These are phyloP conservation scores for Psidium friedrichsthalianum DNA, from an alignment of 345 rosid species.

Conservation along the genomic window DNA sequence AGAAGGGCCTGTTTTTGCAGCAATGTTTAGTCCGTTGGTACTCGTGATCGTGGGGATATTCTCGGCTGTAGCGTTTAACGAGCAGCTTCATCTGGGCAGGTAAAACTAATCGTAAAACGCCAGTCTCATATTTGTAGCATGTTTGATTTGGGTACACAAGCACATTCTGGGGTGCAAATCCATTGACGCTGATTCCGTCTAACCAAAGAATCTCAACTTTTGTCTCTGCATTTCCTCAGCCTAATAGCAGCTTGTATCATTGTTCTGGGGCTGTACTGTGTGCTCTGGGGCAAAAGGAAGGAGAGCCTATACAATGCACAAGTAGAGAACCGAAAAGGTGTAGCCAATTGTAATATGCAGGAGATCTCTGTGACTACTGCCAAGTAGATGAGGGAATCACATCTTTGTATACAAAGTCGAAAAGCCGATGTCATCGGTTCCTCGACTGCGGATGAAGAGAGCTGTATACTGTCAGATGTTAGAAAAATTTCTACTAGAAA, in stretches of 20 bases:
- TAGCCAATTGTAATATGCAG: neutral
- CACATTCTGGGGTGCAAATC: neutral
- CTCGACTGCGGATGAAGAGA: neutral
- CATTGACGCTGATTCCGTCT: neutral
- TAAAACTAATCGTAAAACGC: neutral
- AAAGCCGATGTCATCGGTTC: neutral
- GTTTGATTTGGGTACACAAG: neutral
- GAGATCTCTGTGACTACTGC: neutral
- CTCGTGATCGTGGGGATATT: conserved; percentile 24
- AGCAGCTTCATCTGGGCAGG: conserved; percentile 33
- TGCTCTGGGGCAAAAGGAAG: conserved; percentile 26
- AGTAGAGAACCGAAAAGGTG: neutral
- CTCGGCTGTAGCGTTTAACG: conserved; percentile 31
- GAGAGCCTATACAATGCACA: neutral
- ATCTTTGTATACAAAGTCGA: neutral
- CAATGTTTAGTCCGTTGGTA: conserved; percentile 24
- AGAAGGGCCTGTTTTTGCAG: conserved; percentile 33
- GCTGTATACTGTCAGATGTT: neutral
- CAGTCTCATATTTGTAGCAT: neutral
- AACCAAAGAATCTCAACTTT: neutral
- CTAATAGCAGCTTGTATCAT: conserved; percentile 19
- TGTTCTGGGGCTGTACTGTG: conserved; percentile 21
- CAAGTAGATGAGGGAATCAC: neutral
- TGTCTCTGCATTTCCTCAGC: conserved; percentile 3
- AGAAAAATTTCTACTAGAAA: neutral